Evolutionary conservation across 192 early-diverging fungal genomes (phyloP).

Genomic region (Linnemannia exigua): DNA sequence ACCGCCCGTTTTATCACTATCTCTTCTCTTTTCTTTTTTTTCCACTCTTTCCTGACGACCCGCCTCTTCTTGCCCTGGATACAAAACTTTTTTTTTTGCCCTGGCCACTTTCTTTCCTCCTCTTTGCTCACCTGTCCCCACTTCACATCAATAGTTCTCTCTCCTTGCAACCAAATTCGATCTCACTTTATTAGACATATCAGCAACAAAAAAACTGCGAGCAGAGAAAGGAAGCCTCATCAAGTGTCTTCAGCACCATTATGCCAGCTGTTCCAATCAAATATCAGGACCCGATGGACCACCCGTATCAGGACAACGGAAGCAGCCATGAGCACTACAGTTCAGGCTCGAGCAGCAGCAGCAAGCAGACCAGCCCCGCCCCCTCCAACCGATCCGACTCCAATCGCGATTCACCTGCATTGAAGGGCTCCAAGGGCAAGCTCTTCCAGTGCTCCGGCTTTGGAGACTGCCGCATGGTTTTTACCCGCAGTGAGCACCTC

Average conservation of each 20-base stretch:
- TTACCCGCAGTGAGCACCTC: slow-evolving; percentile 52
- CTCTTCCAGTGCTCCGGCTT: slow-evolving; percentile 54
- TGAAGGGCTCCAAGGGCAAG: slow-evolving; percentile 41
- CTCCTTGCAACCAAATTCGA: not conserved
- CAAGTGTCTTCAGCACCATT: not conserved
- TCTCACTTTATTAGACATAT: not conserved
- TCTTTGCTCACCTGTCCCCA: not conserved
- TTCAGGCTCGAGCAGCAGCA: slow-evolving; percentile 26
- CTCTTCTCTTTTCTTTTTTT: not conserved
- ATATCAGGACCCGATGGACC: slow-evolving; percentile 27
- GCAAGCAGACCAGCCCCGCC: slow-evolving; percentile 50
- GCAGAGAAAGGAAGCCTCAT: not conserved
- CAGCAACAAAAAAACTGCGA: not conserved
- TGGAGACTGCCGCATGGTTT: slow-evolving; percentile 58
- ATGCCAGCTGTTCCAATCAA: slow-evolving; percentile 31
- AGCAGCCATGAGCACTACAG: slow-evolving; percentile 21
- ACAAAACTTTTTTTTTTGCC: not conserved
- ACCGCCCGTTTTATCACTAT: not conserved
- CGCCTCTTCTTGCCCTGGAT: not conserved
- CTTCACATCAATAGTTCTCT: not conserved
- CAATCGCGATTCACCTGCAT: slow-evolving; percentile 22
- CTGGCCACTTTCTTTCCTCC: not conserved
- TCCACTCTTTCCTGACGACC: not conserved
- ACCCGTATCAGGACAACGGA: slow-evolving; percentile 13
- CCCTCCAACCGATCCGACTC: slow-evolving; percentile 43